Percentiles rank a stretch among this genome's conserved stretches.
Conservation (phyloP, 2,329 filamentous ascomycete genomes). For the Phyllachora maydis region DNA sequence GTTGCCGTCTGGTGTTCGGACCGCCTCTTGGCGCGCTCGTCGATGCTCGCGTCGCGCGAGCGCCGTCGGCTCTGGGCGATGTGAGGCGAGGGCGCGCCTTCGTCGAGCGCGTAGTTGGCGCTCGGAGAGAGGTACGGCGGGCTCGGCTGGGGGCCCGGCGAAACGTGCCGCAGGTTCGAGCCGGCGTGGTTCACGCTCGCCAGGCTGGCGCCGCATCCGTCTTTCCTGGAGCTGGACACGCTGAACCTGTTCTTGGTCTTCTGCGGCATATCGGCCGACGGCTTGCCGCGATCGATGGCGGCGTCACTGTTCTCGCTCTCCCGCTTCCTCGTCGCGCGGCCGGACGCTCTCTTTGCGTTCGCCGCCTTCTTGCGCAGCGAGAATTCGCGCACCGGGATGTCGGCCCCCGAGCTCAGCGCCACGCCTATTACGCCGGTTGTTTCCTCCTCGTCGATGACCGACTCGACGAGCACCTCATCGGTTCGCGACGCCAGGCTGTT, state of each 20-base stretch:
- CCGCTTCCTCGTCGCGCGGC: slow-evolving; percentile 24
- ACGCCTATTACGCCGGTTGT: slow-evolving; percentile 11
- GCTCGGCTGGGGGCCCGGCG: no score
- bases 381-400: slow-evolving; percentile 48
- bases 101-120: slow-evolving; percentile 22
- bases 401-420: slow-evolving; percentile 15
- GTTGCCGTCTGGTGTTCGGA: slow-evolving; percentile 29
- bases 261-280: slow-evolving; percentile 5
- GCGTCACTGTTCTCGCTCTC: slow-evolving; percentile 16
- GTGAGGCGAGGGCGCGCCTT: slow-evolving; percentile 50
- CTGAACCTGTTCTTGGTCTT: slow-evolving; percentile 3
- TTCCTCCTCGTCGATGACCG: slow-evolving; percentile 34
- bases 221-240: no score
- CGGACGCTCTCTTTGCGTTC: slow-evolving; percentile 29
- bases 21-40: slow-evolving; percentile 20
- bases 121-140: no score
- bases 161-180: no score
- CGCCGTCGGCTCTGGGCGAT: slow-evolving; percentile 38
- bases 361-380: slow-evolving; percentile 38
- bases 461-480: slow-evolving; percentile 30
- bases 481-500: slow-evolving; percentile 14
- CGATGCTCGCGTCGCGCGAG: slow-evolving; percentile 23
- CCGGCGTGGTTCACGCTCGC: no score
- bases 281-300: slow-evolving; percentile 3
- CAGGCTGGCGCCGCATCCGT: no score